Evolutionary conservation across 495 filamentous ascomycete species (phyloP).

Genomic region (Penicillium macrosclerotiorum): DNA sequence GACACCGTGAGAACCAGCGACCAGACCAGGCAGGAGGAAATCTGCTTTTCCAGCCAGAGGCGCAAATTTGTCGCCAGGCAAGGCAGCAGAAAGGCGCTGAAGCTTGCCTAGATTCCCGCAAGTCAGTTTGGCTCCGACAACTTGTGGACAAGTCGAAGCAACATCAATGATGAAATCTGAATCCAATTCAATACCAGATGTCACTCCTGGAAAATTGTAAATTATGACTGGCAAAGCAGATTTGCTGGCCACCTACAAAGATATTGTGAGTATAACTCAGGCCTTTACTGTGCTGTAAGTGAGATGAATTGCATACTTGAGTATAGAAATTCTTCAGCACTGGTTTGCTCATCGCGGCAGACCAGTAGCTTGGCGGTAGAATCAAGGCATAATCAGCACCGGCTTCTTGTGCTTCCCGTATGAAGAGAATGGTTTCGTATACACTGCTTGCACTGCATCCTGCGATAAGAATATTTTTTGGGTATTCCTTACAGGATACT

Average conservation of each 20-base stretch:
- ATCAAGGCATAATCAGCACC: conserved; percentile 75
- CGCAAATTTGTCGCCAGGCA: not conserved
- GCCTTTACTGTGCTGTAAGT: not conserved
- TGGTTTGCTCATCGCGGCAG: conserved; percentile 44
- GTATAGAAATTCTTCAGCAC: conserved; percentile 57
- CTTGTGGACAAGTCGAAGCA: not conserved
- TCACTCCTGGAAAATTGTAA: conserved; percentile 78
- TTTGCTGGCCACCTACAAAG: conserved; percentile 60
- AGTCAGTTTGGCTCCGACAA: conserved; percentile 8
- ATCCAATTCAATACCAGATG: conserved; percentile 66
- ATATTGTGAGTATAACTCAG: conserved; percentile 20
- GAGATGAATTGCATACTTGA: not conserved
- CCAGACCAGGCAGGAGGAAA: not conserved
- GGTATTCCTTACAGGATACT: not conserved
- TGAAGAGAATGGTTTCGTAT: not conserved
- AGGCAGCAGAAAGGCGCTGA: conserved; percentile 5
- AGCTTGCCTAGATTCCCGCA: conserved; percentile 18
- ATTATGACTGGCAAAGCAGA: conserved; percentile 77
- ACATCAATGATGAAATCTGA: conserved; percentile 68
- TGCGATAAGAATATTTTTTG: not conserved
- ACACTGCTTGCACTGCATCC: conserved; percentile 6
- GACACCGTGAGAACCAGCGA: not conserved
- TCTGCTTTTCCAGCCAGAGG: not conserved
- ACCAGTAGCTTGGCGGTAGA: conserved; percentile 74
- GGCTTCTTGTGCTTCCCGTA: not conserved